Percentiles rank a stretch among this genome's conserved stretches.
These are phyloP conservation scores for Plectosphaerella cucumerina DNA, from an alignment of 2,329 filamentous ascomycete species.

Conservation along the genomic window DNA sequence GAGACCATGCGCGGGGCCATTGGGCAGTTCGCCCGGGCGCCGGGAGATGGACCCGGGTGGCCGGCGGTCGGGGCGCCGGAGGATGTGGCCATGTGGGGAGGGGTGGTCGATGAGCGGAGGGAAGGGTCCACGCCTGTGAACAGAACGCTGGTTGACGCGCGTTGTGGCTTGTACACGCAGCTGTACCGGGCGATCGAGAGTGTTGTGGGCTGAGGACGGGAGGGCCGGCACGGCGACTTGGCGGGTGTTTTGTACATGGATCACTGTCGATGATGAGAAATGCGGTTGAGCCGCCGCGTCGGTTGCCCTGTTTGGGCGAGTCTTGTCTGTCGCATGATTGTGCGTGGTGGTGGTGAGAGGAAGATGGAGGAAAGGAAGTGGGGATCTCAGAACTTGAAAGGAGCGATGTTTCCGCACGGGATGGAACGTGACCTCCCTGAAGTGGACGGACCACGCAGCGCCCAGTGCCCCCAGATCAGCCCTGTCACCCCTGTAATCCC, in stretches of 20 bases:
- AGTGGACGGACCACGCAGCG: too few relatives aligned
- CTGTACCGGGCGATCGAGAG: slow-evolving; percentile 13
- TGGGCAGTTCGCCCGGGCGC: slow-evolving; percentile 18
- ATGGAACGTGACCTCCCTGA: not conserved
- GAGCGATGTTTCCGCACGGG: not conserved
- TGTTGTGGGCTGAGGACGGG: not conserved
- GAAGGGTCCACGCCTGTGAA: slow-evolving; percentile 14
- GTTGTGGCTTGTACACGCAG: slow-evolving; percentile 14
- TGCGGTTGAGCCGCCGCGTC: too few relatives aligned
- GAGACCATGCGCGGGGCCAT: slow-evolving; percentile 17
- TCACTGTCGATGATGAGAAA: too few relatives aligned
- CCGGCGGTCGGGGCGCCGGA: slow-evolving; percentile 14
- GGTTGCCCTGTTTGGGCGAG: too few relatives aligned
- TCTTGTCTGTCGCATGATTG: not conserved
- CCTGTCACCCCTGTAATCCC: too few relatives aligned
- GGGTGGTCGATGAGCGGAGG: slow-evolving; percentile 3
- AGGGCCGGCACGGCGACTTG: too few relatives aligned
- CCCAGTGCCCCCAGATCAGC: too few relatives aligned
- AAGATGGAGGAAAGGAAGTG: not conserved
- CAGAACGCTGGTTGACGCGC: slow-evolving; percentile 11
- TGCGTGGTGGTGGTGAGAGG: not conserved
- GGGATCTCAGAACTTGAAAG: not conserved
- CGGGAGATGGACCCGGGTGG: slow-evolving; percentile 19
- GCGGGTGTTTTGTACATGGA: too few relatives aligned
- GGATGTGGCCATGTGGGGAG: slow-evolving; percentile 17